Conservation (phyloP, 2,329 filamentous ascomycete genomes). For the Orbilia oligospora region DNA sequence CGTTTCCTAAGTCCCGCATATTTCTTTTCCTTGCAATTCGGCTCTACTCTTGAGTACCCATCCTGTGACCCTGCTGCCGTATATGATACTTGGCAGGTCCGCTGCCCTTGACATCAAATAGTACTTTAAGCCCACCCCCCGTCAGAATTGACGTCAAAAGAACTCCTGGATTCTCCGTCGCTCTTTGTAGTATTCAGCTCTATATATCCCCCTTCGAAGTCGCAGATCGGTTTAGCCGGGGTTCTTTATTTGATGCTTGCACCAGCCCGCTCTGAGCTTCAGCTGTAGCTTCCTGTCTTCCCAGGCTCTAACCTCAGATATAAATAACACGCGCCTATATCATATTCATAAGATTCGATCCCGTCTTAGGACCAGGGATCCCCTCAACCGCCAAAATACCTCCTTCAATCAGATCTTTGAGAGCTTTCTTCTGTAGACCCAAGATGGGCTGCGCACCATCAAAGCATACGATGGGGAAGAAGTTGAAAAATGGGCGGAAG, state of each 20-base stretch:
- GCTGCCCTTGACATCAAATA: slow-evolving; percentile 26
- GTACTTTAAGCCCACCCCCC: slow-evolving; percentile 30
- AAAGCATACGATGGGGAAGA: slow-evolving; percentile 43
- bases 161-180: slow-evolving; percentile 43
- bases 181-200: slow-evolving; percentile 14
- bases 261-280: slow-evolving; percentile 29
- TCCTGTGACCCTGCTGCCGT: slow-evolving; percentile 32
- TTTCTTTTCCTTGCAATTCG: slow-evolving; percentile 24
- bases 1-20: slow-evolving; percentile 15
- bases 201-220: slow-evolving; percentile 39
- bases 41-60: not conserved
- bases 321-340: slow-evolving; percentile 12
- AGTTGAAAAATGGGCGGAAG: slow-evolving; percentile 31
- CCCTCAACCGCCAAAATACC: slow-evolving; percentile 46
- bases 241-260: slow-evolving; percentile 29
- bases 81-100: slow-evolving; percentile 48
- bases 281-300: slow-evolving; percentile 13
- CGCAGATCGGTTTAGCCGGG: slow-evolving; percentile 25
- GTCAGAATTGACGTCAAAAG: slow-evolving; percentile 54
- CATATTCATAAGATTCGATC: slow-evolving; percentile 21
- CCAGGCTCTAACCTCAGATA: not conserved
- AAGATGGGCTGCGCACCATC: slow-evolving; percentile 59
- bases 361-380: slow-evolving; percentile 47
- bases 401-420: slow-evolving; percentile 44
- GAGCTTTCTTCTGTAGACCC: slow-evolving; percentile 35